Evolutionary conservation across 257 asterid species (phyloP).

Genomic region (Fraxinus pennsylvanica): DNA sequence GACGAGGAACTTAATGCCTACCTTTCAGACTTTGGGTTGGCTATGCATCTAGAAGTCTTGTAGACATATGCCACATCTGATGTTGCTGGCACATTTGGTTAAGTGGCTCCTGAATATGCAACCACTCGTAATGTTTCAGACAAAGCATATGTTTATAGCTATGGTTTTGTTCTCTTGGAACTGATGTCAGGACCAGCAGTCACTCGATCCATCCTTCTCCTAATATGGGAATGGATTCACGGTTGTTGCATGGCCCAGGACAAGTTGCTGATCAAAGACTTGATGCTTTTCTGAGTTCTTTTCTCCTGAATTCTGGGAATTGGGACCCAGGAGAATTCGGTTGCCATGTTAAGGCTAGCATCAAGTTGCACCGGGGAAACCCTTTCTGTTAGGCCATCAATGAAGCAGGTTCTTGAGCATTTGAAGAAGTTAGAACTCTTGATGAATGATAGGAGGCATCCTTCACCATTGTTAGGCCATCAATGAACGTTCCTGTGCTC

Average conservation of each 20-base stretch:
- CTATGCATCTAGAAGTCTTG: constrained; percentile 68
- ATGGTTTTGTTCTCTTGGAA: constrained; percentile 83
- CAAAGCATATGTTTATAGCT: constrained; percentile 89
- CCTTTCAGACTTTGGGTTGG: constrained; percentile 84
- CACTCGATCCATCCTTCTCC: constrained; percentile 82
- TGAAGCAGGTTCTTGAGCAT: constrained; percentile 60
- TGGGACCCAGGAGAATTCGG: constrained; percentile 85
- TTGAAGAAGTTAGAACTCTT: neutral
- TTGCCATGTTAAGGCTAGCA: constrained; percentile 56
- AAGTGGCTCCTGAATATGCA: constrained; percentile 92
- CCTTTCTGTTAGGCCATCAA: constrained; percentile 71
- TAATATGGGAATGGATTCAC: constrained; percentile 82
- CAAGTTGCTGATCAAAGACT: constrained; percentile 60
- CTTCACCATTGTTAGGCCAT: neutral
- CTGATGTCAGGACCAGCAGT: constrained; percentile 77
- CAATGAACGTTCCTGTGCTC: neutral
- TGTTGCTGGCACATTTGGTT: constrained; percentile 87
- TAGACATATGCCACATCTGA: constrained; percentile 89
- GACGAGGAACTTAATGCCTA: constrained; percentile 79
- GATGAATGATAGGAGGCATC: neutral
- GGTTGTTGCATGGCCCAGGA: constrained; percentile 55
- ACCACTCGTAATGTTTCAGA: constrained; percentile 89
- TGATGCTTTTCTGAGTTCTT: constrained; percentile 49
- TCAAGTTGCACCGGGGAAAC: constrained; percentile 82
- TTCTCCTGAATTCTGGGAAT: constrained; percentile 76